Evolutionary conservation across 1,284 basidiomycete genomes (phyloP), one percentile per base, ranked within the genome.

Genomic region (Ceratobasidium papillatum): DNA sequence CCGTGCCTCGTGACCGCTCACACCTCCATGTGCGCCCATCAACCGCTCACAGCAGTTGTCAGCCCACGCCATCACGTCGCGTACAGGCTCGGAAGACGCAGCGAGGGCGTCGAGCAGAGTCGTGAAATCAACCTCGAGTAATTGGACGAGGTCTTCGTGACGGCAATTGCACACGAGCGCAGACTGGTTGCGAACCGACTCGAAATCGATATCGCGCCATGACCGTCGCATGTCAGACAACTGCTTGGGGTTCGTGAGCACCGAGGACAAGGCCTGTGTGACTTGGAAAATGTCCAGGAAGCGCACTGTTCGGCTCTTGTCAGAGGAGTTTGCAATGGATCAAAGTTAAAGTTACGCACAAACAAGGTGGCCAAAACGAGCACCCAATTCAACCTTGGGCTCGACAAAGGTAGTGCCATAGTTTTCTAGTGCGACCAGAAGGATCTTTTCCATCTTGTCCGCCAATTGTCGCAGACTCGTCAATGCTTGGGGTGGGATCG

Each of bases 251-350:
- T 93, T 94, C 59, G 91, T 93, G 66, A 94, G 86, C 75, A 95
- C 93, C 30, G 93, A 94, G 78, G 89, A 91, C 61, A 95, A 84
- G 11, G 93, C 93, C 80, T 94, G 93, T 0, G 93, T 94, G 69
- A 95, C 92, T 82, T 95, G 94, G 81, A 93, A 94, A 74, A 95
- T 94, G 80, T 95, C 93, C 75, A 95, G 86, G 85, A 93, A 94
- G 79, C 93, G 91, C 81, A 94, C 93, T 94, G 77, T 41, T 58
- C 54, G 25, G 32, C 14, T 34, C 54, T 12, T 32, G 36, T 34
- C 32, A 49, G 41, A 1, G 30, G n/a, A 30, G 25, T 34, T 32
- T 19, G 41, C 32, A n/a, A 63, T 22, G 17, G 25, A 22, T 38
- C 38, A 79, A n/a, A 58, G 51, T 30, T 74, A 74, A 66, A 43